Evolutionary conservation across 169 alveolate genomes (phyloP), one percentile per base, ranked within the genome.

Genomic region (Ichthyophthirius multifiliis): DNA sequence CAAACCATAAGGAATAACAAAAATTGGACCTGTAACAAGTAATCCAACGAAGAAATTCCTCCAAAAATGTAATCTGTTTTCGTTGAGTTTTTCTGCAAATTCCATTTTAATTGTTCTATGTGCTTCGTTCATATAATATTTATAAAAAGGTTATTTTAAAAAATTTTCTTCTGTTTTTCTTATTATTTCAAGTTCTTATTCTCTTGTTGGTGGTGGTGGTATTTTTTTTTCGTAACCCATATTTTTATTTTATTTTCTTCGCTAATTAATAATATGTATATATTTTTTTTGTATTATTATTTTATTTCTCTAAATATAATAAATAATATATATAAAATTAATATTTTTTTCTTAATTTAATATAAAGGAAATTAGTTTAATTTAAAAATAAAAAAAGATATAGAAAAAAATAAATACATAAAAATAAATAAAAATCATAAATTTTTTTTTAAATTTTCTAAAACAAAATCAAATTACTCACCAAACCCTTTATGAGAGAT

Each of bases 181-280:
- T 30, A 67, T 67, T 4, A 67, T 37, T 37, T 37, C 16, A 37
- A 67, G 35, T 41, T 67, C 77, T 2, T 67, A 30, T 12, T 67
- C 48, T 67, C 77, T 67, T 3, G 77, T 67, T 18, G 77, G 77
- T 37, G 32, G 62, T 37, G 77, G 48, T 37, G 77, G 77, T 18
- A 67, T 41, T 18, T n/a, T 37, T 31, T 41, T 41, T 67, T 67
- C 77, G 31, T 27, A 67, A 31, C 77, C 77, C 77, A 67, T 67
- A 37, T 67, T 23, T n/a, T n/a, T 16, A 39, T 67, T 31, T 18
- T 37, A 5, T 6, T 6, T 45, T 13, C 5, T 45, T 45, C n/a
- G n/a, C n/a, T n/a, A n/a, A n/a, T n/a, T n/a, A n/a, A n/a, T n/a
- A n/a, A n/a, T n/a, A n/a, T n/a, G n/a, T n/a, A n/a, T n/a, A n/a